phyloP scores from a whole-genome alignment of 176 grass and related monocot genomes.

The Avena sativa region DNA sequence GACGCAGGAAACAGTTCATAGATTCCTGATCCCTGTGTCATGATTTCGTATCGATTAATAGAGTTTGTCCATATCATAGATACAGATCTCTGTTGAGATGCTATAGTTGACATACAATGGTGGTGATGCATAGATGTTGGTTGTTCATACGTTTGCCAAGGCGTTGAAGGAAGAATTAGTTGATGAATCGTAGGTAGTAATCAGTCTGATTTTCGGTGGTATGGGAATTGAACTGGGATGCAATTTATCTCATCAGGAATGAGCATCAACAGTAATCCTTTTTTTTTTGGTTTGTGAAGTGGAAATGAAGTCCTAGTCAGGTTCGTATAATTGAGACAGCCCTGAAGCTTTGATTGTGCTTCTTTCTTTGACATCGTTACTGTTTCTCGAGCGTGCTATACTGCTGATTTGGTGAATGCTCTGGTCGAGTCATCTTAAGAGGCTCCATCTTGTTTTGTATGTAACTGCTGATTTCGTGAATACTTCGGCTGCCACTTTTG shows the following conservation, averaged over 20 bases:
- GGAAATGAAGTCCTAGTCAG: neutral
- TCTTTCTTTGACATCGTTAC: no score
- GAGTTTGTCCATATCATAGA: slow-evolving; percentile 53
- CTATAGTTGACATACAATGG: neutral
- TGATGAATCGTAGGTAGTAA: neutral
- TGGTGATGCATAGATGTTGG: neutral
- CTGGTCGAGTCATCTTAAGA: no score
- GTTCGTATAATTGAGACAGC: neutral
- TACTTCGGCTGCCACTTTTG: no score
- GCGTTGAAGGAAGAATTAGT: neutral
- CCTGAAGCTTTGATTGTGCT: neutral
- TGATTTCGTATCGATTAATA: slow-evolving; percentile 40
- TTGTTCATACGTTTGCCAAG: slow-evolving; percentile 43
- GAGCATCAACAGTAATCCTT: neutral
- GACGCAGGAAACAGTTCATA: slow-evolving; percentile 52
- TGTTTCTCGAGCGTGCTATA: no score
- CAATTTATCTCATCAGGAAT: neutral
- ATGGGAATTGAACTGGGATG: neutral
- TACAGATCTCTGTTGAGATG: slow-evolving; percentile 4
- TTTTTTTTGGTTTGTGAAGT: neutral
- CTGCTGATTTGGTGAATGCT: no score
- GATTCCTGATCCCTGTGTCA: slow-evolving; percentile 13
- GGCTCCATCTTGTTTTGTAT: no score
- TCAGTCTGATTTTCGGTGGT: neutral
- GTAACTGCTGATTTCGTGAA: no score